Conservation (phyloP, 345 rosid species). For the Euphorbia tirucalli region DNA sequence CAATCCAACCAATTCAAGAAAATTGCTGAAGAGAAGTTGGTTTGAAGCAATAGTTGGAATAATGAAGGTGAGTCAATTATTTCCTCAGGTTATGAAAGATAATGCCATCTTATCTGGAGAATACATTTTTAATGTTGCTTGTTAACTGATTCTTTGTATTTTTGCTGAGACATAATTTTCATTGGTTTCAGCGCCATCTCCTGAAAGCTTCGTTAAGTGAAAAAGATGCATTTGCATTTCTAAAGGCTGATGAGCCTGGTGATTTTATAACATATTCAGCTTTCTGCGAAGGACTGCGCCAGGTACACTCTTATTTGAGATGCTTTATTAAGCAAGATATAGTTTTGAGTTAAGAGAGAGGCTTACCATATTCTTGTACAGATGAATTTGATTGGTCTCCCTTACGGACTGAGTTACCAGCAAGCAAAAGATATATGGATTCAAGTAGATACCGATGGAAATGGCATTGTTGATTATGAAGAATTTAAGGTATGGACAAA, state of each 20-base stretch:
- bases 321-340: not conserved
- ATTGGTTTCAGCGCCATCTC: constrained; percentile 52
- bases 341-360: not conserved
- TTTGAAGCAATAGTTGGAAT: constrained; percentile 68
- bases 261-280: constrained; percentile 50
- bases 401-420: constrained; percentile 59
- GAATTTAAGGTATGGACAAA: constrained; percentile 50
- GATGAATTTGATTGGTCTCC: constrained; percentile 55
- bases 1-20: constrained; percentile 52
- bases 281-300: constrained; percentile 64
- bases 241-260: constrained; percentile 48
- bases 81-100: not conserved
- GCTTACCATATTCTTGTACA: constrained; percentile 27
- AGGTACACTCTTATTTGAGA: constrained; percentile 37
- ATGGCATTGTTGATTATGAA: constrained; percentile 58
- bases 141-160: not conserved
- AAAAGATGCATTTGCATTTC: constrained; percentile 53
- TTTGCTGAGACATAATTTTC: not conserved
- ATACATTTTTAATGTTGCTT: not conserved
- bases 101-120: too few relatives aligned
- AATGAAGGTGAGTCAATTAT: constrained; percentile 48
- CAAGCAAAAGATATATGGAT: constrained; percentile 61
- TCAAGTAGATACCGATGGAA: constrained; percentile 55
- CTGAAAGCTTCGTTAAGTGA: constrained; percentile 56
- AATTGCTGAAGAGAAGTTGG: constrained; percentile 64